Evolutionary conservation across 345 rosid species (phyloP), one percentile per base, ranked within the genome.

Genomic region (Eucalyptus tenuipes): DNA sequence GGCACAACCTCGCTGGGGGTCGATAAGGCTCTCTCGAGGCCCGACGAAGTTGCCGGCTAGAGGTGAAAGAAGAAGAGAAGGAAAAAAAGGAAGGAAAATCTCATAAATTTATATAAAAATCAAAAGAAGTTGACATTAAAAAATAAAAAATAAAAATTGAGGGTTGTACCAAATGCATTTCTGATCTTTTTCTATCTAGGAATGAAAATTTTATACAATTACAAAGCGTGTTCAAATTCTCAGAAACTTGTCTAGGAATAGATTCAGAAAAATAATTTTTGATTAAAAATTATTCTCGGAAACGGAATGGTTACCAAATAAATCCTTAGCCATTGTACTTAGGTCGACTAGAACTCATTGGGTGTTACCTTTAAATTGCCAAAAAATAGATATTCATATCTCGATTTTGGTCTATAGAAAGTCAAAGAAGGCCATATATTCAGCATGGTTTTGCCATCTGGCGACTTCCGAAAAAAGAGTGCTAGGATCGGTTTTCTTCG

Each of bases 111-210:
- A 52, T 52, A 7, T 52, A 52, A 52, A 52, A 52, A 20, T 20
- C 25, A 52, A 52, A 52, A 18, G 24, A 52, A 20, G 8, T 52
- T 52, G 25, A 52, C 25, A 0, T 3, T 18, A 52, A 49, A 50
- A 52, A 7, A 7, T n/a, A n/a, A n/a, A n/a, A n/a, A n/a, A n/a
- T n/a, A 50, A 50, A 52, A 20, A 50, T 7, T 52, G 4, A 52
- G 9, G 2, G 9, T 52, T 3, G 4, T 18, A 3, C 55, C 55
- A 52, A 52, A 52, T 0, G 4, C 2, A 7, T 52, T 52, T 52
- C 0, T 52, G 0, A 7, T 52, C 2, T 1, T 18, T 52, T 52
- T 20, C 1, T 52, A 52, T 52, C 3, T 1, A 2, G 0, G 25
- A 52, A 20, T 20, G 10, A 1, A 52, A 52, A 52, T 52, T 52